Conservation (phyloP, 768 basidiomycete species). For the Pisolithus marmoratus region DNA sequence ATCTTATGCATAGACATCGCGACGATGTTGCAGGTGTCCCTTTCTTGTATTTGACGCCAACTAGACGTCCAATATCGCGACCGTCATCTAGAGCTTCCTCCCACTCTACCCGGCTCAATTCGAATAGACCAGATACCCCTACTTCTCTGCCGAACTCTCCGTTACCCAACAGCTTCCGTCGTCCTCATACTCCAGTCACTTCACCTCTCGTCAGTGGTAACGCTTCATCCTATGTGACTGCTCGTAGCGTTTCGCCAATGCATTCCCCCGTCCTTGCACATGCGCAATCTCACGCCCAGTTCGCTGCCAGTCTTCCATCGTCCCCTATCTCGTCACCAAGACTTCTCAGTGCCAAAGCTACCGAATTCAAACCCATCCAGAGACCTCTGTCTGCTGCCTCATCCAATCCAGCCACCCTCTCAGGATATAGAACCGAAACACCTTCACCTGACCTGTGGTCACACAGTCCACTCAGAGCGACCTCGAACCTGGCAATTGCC, state of each 20-base stretch:
- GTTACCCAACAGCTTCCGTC: slow-evolving; percentile 64
- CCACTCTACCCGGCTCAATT: slow-evolving; percentile 56
- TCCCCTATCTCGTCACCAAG: slow-evolving; percentile 84
- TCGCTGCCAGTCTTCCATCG: slow-evolving; percentile 74
- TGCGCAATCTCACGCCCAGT: slow-evolving; percentile 53
- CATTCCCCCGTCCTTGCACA: slow-evolving; percentile 63
- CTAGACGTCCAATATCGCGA: slow-evolving; percentile 64
- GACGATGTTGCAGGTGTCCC: slow-evolving; percentile 82
- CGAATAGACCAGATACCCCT: slow-evolving; percentile 70
- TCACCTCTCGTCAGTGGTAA: slow-evolving; percentile 68
- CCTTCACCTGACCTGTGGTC: slow-evolving; percentile 92
- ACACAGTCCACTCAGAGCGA: slow-evolving; percentile 58
- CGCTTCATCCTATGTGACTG: slow-evolving; percentile 51
- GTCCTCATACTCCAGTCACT: slow-evolving; percentile 73
- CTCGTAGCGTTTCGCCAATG: slow-evolving; percentile 48
- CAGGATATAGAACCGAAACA: slow-evolving; percentile 58
- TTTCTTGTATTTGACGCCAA: slow-evolving; percentile 77
- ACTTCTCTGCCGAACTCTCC: slow-evolving; percentile 73
- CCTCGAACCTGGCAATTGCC: slow-evolving; percentile 87
- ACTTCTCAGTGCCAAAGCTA: slow-evolving; percentile 83
- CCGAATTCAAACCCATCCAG: slow-evolving; percentile 80
- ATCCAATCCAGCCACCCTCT: slow-evolving; percentile 47
- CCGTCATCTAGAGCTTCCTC: slow-evolving; percentile 77
- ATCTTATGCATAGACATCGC: slow-evolving; percentile 92
- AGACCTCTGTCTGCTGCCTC: slow-evolving; percentile 72